Evolutionary conservation across 1,284 basidiomycete species (phyloP), one percentile per base, ranked within the genome.

Genomic region (Apiotrichum domesticum): DNA sequence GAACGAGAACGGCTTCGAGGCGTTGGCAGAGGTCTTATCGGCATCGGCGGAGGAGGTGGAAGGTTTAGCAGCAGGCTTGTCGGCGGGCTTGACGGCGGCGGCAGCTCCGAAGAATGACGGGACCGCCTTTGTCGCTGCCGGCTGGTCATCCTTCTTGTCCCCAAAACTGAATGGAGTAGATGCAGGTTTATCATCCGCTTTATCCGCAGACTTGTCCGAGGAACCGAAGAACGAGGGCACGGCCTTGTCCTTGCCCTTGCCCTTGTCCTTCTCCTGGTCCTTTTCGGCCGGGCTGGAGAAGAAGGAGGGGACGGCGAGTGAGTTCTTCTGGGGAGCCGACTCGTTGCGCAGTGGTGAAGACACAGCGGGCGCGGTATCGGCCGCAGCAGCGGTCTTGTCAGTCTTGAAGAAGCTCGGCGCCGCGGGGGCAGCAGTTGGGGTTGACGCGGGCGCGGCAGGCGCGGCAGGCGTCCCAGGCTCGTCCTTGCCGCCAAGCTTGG

Each of bases 401-500:
- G 43, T 13, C 11, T 42, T 42, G 14, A 42, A 42, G n/a, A 42
- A 42, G 41, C 10, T 13, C 11, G 41, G 48, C 8, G 8, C 49
- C 21, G 21, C 21, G 21, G 21, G 21, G 6, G 43, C 21, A 14
- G 49, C 39, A 14, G 55, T 43, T 8, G 51, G 4, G 7, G 50
- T n/a, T 37, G 37, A 3, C 4, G 43, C 6, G 13, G 44, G 10
- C 14, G 54, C n/a, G 40, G 10, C 15, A 6, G 32, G 39, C 35
- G 4, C n/a, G 21, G 5, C 33, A 21, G 21, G 21, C 15, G 46
- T 13, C 11, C 41, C 39, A 2, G 33, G 32, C 32, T n/a, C 44
- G 4, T 46, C 48, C 29, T 42, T 37, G 9, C 40, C 14, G 10
- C 52, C 56, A 8, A 63, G 49, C 51, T 55, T 57, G 21, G 62